Base-by-base conservation (phyloP, 306 rosid genomes). In the Casuarina glauca region DNA sequence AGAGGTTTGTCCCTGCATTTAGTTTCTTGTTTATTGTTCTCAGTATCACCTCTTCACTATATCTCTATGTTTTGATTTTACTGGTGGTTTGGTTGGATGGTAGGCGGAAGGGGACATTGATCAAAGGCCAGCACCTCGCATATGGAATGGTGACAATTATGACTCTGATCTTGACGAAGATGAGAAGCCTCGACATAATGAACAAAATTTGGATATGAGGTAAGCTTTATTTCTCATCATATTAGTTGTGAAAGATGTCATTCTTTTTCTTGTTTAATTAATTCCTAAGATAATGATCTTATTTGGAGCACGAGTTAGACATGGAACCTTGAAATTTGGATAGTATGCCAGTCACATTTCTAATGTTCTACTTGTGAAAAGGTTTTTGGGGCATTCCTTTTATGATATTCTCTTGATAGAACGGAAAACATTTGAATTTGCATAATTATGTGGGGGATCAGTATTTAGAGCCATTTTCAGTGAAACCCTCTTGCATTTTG, bases 111-210 rank as follows among this genome's bases (percentile, higher is more conserved):
- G 90, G 81, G 84, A 80, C 77, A 86, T 83, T 78, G 98, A 93
- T 26, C 88, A 53, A 66, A 91, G 97, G 81, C 97, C 96, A 72
- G 87, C 88, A 53, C 90, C 69, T 72, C 93, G 97, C 71, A 90
- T 88, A 58, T 93, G 98, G 98, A 87, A 79, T 50, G 98, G 98
- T 3, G 96, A 81, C 42, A 85, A 84, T 50, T 93, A 83, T 84
- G 98, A 93, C 80, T 93, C 98, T 76, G 96, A 91, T 76, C 78
- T 76, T 1, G 97, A 91, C 36, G 98, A 86, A 84, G 90, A 82
- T 45, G 82, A 72, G 49, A 83, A 73, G 80, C 78, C 69, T 55
- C 72, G 16, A 82, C 46, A 73, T 48, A 20, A 74, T 62, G 87
- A 73, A 74, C 20, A 75, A 51, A 80, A 74, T 69, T 61, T 53